Percentiles rank a stretch among this genome's conserved stretches.
These are phyloP conservation scores for Calocybe cyanea DNA, from an alignment of 768 basidiomycete genomes.

Conservation along the genomic window DNA sequence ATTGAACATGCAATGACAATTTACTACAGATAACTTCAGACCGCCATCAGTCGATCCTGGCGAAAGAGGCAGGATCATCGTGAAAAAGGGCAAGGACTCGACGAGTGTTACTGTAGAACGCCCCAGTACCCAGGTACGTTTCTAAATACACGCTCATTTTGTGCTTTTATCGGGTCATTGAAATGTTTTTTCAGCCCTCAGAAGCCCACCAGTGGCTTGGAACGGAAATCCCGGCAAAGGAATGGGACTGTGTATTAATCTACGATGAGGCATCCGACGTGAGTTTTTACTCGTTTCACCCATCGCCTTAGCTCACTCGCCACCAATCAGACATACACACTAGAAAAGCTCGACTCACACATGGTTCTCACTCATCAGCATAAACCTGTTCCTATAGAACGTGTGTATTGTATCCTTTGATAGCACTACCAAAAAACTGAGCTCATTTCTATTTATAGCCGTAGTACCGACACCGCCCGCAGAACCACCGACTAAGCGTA, in stretches of 20 bases:
- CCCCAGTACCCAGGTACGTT: slow-evolving; percentile 57
- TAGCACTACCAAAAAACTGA: neutral
- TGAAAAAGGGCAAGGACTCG: slow-evolving; percentile 49
- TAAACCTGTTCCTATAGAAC: slow-evolving; percentile 27
- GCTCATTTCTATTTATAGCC: slow-evolving; percentile 12
- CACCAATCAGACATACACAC: slow-evolving; percentile 51
- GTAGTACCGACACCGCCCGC: slow-evolving; percentile 22
- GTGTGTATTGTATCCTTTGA: slow-evolving; percentile 5
- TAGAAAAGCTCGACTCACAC: slow-evolving; percentile 73
- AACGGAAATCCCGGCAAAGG: slow-evolving; percentile 54
- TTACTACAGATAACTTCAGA: slow-evolving; percentile 64
- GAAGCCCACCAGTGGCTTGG: slow-evolving; percentile 59
- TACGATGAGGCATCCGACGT: slow-evolving; percentile 76
- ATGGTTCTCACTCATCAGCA: slow-evolving; percentile 52
- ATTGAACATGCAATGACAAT: neutral
- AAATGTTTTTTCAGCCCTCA: slow-evolving; percentile 32
- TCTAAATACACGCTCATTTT: neutral
- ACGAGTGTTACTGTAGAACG: slow-evolving; percentile 61
- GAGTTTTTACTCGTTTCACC: slow-evolving; percentile 20
- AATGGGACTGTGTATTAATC: slow-evolving; percentile 74
- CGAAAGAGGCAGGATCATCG: slow-evolving; percentile 63
- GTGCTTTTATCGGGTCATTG: neutral
- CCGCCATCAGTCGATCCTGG: slow-evolving; percentile 65
- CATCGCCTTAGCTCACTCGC: neutral
- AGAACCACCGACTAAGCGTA: slow-evolving; percentile 10